These are phyloP conservation scores for Cystodermella granulosa DNA, from an alignment of 1,284 basidiomycete genomes.

Conservation along the genomic window DNA sequence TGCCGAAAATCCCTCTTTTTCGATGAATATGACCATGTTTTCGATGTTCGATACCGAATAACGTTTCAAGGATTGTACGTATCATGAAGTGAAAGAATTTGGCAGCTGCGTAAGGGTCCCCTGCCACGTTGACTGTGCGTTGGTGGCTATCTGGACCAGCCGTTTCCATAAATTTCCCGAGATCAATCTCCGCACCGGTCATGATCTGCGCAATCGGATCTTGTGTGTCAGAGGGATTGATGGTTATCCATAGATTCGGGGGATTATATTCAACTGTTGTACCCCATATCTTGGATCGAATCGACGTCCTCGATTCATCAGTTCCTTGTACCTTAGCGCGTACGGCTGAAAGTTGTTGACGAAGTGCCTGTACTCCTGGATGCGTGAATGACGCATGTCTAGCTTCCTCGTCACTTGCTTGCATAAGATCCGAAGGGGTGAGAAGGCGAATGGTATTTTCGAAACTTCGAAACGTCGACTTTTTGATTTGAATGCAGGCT, in stretches of 20 bases:
- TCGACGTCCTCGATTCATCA: not conserved
- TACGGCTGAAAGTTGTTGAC: not conserved
- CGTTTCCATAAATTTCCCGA: constrained; percentile 29
- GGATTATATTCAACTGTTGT: not conserved
- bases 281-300: not conserved
- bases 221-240: not conserved
- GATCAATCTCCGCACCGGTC: constrained; percentile 35
- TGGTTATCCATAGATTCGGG: not conserved
- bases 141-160: constrained; percentile 24
- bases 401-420: not conserved
- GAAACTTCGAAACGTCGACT: too few species aligned
- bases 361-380: not conserved
- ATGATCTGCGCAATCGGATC: constrained; percentile 31
- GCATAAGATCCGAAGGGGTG: too few species aligned
- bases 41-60: constrained; percentile 27
- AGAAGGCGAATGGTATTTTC: too few species aligned
- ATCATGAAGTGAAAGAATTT: constrained; percentile 40
- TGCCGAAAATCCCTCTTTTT: constrained; percentile 15
- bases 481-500: too few species aligned
- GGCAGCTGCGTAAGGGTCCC: constrained; percentile 37
- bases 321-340: not conserved
- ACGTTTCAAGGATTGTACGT: constrained; percentile 29
- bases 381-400: not conserved
- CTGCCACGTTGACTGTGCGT: constrained; percentile 30
- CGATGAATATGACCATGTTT: not conserved